These are phyloP conservation scores for Pythium scleroteichum DNA, from an alignment of 352 stramenopile genomes.

Conservation along the genomic window DNA sequence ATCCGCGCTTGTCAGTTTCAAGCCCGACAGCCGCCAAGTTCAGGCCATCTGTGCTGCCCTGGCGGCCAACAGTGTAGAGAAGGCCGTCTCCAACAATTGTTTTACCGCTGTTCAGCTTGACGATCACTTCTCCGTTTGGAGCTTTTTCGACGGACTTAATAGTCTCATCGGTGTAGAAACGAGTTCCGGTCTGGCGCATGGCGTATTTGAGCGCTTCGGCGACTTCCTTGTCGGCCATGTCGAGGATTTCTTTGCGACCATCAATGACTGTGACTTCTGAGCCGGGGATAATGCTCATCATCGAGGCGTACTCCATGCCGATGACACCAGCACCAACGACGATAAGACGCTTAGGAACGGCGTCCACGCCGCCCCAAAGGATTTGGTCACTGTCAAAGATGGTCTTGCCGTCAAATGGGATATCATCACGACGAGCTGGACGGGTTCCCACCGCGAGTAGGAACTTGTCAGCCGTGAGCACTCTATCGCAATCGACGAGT, in stretches of 20 bases:
- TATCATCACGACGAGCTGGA: conserved; percentile 73
- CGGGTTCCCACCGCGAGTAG: conserved; percentile 86
- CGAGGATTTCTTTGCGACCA: conserved; percentile 80
- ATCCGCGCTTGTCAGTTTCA: conserved; percentile 74
- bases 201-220: conserved; percentile 85
- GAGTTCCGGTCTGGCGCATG: conserved; percentile 85
- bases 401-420: conserved; percentile 85
- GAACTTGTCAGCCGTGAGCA: conserved; percentile 85
- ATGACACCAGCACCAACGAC: conserved; percentile 86
- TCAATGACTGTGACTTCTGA: conserved; percentile 91
- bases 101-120: conserved; percentile 86
- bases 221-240: conserved; percentile 90
- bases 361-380: conserved; percentile 76
- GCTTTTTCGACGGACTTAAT: conserved; percentile 77
- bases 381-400: conserved; percentile 88
- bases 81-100: conserved; percentile 80
- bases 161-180: conserved; percentile 84
- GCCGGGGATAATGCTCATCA: conserved; percentile 91
- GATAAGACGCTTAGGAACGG: conserved; percentile 76
- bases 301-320: conserved; percentile 92
- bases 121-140: conserved; percentile 64
- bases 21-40: conserved; percentile 82
- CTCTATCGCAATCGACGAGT: conserved; percentile 31
- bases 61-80: conserved; percentile 87
- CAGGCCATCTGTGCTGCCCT: conserved; percentile 85